Conservation (phyloP, 768 basidiomycete species). For the Coprinopsis sp. region DNA sequence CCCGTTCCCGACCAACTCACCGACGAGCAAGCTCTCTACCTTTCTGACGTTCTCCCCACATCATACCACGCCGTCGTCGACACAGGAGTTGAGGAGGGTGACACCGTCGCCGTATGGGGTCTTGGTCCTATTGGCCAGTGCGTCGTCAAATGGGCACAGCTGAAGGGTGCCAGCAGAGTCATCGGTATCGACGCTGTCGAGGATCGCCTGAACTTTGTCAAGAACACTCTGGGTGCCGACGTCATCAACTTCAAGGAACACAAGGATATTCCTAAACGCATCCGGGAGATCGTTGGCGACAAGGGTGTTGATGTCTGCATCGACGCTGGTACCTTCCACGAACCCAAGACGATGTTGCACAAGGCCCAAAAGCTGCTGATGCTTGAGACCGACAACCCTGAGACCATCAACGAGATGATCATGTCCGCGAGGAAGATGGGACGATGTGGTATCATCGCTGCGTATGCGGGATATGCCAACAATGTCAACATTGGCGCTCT, state of each 20-base stretch:
- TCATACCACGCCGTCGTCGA: conserved; percentile 73
- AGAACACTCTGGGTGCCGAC: conserved; percentile 47
- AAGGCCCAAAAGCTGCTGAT: conserved; percentile 66
- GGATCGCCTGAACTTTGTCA: conserved; percentile 39
- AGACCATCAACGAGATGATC: conserved; percentile 52
- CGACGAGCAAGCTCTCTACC: conserved; percentile 55
- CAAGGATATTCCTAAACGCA: conserved; percentile 44
- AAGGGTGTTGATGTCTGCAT: conserved; percentile 58
- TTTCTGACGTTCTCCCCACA: conserved; percentile 64
- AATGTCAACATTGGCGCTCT: conserved; percentile 66
- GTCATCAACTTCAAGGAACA: conserved; percentile 53
- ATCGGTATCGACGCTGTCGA: conserved; percentile 67
- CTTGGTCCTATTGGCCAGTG: conserved; percentile 66
- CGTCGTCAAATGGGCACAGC: conserved; percentile 52
- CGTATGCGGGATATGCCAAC: conserved; percentile 65
- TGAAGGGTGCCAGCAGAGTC: conserved; percentile 66
- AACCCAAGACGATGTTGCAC: conserved; percentile 61
- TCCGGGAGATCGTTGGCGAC: conserved; percentile 56
- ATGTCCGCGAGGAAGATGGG: conserved; percentile 51
- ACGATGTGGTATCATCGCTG: conserved; percentile 59
- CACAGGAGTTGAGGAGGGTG: conserved; percentile 67
- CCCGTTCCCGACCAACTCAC: conserved; percentile 61
- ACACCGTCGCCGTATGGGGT: conserved; percentile 70
- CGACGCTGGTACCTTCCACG: conserved; percentile 65
- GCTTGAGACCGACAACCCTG: conserved; percentile 72